Base-by-base conservation (phyloP, 2,329 filamentous ascomycete genomes). In the Ceratocystiopsis sp. region DNA sequence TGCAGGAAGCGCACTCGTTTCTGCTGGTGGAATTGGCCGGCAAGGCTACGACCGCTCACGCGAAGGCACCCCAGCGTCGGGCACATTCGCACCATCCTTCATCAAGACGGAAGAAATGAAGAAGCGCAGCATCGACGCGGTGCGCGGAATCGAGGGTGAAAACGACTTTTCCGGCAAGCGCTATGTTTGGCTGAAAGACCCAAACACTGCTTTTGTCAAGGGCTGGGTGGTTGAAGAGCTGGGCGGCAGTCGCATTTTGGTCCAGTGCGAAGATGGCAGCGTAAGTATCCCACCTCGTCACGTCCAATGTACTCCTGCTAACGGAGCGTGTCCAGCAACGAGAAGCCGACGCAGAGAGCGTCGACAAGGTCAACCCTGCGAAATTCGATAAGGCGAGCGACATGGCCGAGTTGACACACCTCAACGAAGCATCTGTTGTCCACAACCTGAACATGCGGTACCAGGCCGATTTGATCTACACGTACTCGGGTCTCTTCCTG, bases 381-480 rank as follows among this genome's bases (percentile, higher is more conserved):
- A 98, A 98, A 60, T 98, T 98, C 64, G 91, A 98, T 72, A 98
- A 95, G 63, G 89, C 89, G 50, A 86, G 93, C 64, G 93, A 98
- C 61, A 98, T 98, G 91, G 91, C 93, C 19, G 91, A 98, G 60
- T 72, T 98, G 56, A 98, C 91, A 7, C 91, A 98, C 61, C 68
- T 98, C 50, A 98, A 98, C 62, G 91, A 98, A 64, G 84, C 89
- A 18, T 96, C 91, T 0, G 91, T 98, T 42, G 87, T 98, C 42
- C 87, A 98, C 64, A 98, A 98, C 57, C 72, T 98, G 45, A 82
- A 93, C 52, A 89, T 84, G 69, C 73, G 91, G 61, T 98, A 98
- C 59, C 85, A 95, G 60, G 75, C 91, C 38, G 91, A 98, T 62
- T 66, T 98, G 48, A 98, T 98, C 52, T 98, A 93, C 67, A 98